Base-by-base conservation (phyloP, 305 asterid species). In the Fraxinus albicans region DNA sequence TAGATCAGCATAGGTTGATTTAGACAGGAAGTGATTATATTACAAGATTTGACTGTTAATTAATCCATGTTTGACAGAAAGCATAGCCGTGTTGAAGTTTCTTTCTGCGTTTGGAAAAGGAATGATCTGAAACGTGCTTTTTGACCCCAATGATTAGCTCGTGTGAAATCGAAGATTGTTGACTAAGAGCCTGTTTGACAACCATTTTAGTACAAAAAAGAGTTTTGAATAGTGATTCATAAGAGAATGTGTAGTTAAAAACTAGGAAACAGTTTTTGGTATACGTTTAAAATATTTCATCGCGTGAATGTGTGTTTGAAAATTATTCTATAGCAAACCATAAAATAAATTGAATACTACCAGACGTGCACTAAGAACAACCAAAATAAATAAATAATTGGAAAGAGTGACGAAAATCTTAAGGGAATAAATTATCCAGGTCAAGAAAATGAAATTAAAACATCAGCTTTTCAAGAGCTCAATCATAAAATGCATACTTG, bases 31-130 rank as follows among this genome's bases (percentile, higher is more conserved):
- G 21, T 27, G n/a, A 65, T 21, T 9, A 3, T 8, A 65, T 65
- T 25, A 4, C 73, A 65, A 65, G 17, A 65, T 23, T 65, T 65
- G 73, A 65, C 73, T 21, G 73, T 8, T 65, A 65, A 65, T 65
- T 65, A 23, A 15, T 29, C 33, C 27, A 21, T 21, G 77, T 73
- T 81, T 78, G 82, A 78, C 2, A 58, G 79, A 75, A 25, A 36
- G 77, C 23, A 63, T 2, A 85, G 69, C 67, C 82, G 86, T 85
- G 84, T 83, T 83, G 70, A 83, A 79, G 35, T 81, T 83, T 83
- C 73, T 79, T 84, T 86, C 82, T 80, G 25, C 38, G 17, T 65
- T 65, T 65, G 0, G 29, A 79, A 80, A 77, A 75, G 86, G 80
- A 63, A 23, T 65, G 27, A 83, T 77, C 80, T 81, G 34, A 81